Conservation (phyloP, 768 basidiomycete species). For the Mycena polygramma region DNA sequence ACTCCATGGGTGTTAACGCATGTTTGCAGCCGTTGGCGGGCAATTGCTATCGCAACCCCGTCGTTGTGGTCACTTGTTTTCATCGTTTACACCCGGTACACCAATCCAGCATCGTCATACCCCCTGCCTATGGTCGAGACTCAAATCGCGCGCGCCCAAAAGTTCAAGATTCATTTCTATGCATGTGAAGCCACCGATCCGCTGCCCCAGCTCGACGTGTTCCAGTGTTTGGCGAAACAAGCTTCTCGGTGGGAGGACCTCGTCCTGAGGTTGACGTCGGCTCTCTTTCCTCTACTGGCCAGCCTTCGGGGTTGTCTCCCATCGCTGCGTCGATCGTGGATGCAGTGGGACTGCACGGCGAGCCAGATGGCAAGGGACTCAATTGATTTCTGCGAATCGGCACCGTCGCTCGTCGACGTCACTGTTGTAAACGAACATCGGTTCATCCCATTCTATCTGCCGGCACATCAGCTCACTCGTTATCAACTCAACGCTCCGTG, state of each 20-base stretch:
- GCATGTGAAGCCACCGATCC: not conserved
- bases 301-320: not conserved
- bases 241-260: slow-evolving; percentile 13
- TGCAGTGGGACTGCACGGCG: not conserved
- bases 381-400: not conserved
- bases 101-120: not conserved
- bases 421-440: not conserved
- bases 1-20: slow-evolving; percentile 20
- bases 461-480: not conserved
- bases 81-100: not conserved
- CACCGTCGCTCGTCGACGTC: slow-evolving; percentile 4
- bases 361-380: not conserved
- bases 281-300: not conserved
- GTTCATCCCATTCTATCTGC: not conserved
- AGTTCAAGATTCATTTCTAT: slow-evolving; percentile 22
- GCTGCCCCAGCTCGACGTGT: slow-evolving; percentile 1
- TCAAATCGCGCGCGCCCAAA: not conserved
- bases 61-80: slow-evolving; percentile 10
- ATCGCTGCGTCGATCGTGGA: not conserved
- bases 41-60: not conserved
- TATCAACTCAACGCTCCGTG: slow-evolving; percentile 3
- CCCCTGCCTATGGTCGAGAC: slow-evolving; percentile 1
- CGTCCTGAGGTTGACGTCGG: not conserved
- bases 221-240: not conserved
- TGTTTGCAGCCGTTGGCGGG: slow-evolving; percentile 9